These are phyloP conservation scores for Plantago coronopus DNA, from an alignment of 305 asterid species.

Conservation along the genomic window DNA sequence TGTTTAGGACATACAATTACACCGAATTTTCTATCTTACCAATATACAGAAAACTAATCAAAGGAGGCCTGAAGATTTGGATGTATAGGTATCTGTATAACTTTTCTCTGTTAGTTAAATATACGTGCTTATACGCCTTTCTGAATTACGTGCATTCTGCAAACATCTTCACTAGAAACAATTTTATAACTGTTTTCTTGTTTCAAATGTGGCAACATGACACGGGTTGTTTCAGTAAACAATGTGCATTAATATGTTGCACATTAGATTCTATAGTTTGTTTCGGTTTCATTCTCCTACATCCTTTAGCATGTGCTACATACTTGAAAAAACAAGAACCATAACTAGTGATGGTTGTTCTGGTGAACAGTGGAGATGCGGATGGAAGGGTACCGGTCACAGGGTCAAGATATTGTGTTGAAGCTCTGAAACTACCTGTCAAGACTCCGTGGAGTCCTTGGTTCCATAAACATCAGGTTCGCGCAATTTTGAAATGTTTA, in stretches of 20 bases:
- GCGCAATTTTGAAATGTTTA: neutral
- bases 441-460: slow-evolving; percentile 66
- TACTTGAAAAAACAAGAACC: too few relatives aligned
- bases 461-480: slow-evolving; percentile 65
- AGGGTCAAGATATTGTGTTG: slow-evolving; percentile 61
- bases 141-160: too few relatives aligned
- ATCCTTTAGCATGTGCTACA: too few relatives aligned
- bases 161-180: too few relatives aligned
- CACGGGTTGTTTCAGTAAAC: too few relatives aligned
- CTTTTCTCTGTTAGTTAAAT: neutral
- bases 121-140: too few relatives aligned
- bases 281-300: too few relatives aligned
- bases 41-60: slow-evolving; percentile 52
- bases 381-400: slow-evolving; percentile 84
- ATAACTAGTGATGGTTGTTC: neutral
- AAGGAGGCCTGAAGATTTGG: slow-evolving; percentile 80
- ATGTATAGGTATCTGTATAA: slow-evolving; percentile 50
- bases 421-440: slow-evolving; percentile 55
- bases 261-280: too few relatives aligned
- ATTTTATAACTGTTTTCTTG: too few relatives aligned
- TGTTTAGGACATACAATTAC: slow-evolving; percentile 39
- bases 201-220: too few relatives aligned
- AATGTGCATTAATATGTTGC: too few relatives aligned
- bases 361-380: slow-evolving; percentile 58
- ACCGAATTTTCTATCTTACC: slow-evolving; percentile 55